phyloP scores from a whole-genome alignment of 768 basidiomycete genomes.

The Jaapia argillacea region DNA sequence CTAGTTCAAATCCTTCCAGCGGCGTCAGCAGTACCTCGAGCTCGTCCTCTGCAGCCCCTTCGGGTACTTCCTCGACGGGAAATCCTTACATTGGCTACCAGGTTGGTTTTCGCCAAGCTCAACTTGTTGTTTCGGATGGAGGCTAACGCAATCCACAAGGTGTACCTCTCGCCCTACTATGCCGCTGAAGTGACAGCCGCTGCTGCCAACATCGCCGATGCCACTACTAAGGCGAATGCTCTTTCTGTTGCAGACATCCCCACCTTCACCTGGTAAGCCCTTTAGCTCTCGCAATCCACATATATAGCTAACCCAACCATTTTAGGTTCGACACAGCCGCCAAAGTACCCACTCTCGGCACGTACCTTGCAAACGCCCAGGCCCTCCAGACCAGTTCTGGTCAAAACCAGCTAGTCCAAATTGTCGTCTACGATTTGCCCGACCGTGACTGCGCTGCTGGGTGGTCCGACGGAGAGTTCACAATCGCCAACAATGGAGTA shows the following conservation, averaged over 20 bases:
- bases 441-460: conserved; percentile 58
- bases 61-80: conserved; percentile 28
- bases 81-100: conserved; percentile 44
- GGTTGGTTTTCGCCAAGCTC: background rate
- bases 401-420: conserved; percentile 31
- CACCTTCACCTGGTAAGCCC: conserved; percentile 57
- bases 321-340: conserved; percentile 45
- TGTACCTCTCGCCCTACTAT: conserved; percentile 47
- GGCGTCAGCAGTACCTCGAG: no score
- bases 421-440: conserved; percentile 42
- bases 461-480: conserved; percentile 59
- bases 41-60: no score
- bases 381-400: conserved; percentile 35
- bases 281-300: no score
- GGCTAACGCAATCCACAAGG: conserved; percentile 16
- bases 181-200: conserved; percentile 43
- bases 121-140: no score
- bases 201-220: conserved; percentile 35
- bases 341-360: conserved; percentile 44
- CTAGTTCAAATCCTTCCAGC: no score
- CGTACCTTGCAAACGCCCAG: conserved; percentile 44
- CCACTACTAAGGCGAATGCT: conserved; percentile 41
- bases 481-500: conserved; percentile 43
- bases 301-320: no score
- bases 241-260: conserved; percentile 44